These are phyloP conservation scores for Serendipita sp. DNA, from an alignment of 768 basidiomycete genomes.

Conservation along the genomic window DNA sequence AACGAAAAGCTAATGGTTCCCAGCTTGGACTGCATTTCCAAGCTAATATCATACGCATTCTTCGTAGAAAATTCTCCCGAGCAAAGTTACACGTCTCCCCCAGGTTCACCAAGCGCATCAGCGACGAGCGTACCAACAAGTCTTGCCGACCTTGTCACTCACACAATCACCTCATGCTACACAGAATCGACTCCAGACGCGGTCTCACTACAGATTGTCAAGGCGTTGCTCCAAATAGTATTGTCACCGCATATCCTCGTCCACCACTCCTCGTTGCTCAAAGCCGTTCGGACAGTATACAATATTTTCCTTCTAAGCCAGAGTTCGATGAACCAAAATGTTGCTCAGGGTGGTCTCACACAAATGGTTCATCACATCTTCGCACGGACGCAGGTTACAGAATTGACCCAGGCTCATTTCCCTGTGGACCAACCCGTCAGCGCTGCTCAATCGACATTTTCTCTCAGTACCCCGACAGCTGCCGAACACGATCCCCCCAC, in stretches of 20 bases:
- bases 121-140: slow-evolving; percentile 45
- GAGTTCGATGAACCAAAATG: slow-evolving; percentile 88
- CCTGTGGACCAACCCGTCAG: background rate
- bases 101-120: slow-evolving; percentile 47
- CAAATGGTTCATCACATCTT: slow-evolving; percentile 99
- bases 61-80: slow-evolving; percentile 52
- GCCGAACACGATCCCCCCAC: background rate
- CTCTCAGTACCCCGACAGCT: background rate
- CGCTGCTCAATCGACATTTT: slow-evolving; percentile 1
- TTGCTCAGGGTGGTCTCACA: slow-evolving; percentile 91
- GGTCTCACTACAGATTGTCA: slow-evolving; percentile 92
- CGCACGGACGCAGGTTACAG: slow-evolving; percentile 27
- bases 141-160: slow-evolving; percentile 82
- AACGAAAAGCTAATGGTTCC: slow-evolving; percentile 91
- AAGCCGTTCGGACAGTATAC: slow-evolving; percentile 94
- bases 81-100: slow-evolving; percentile 47
- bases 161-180: slow-evolving; percentile 87
- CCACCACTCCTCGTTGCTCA: slow-evolving; percentile 89
- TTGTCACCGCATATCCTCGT: slow-evolving; percentile 75
- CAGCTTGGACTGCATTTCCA: slow-evolving; percentile 92
- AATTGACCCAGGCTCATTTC: background rate
- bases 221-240: slow-evolving; percentile 77
- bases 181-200: slow-evolving; percentile 74
- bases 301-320: slow-evolving; percentile 88
- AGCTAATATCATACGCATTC: slow-evolving; percentile 94